Evolutionary conservation across 1,284 basidiomycete genomes (phyloP), one percentile per base, ranked within the genome.

Genomic region (Fistulina hepatica): DNA sequence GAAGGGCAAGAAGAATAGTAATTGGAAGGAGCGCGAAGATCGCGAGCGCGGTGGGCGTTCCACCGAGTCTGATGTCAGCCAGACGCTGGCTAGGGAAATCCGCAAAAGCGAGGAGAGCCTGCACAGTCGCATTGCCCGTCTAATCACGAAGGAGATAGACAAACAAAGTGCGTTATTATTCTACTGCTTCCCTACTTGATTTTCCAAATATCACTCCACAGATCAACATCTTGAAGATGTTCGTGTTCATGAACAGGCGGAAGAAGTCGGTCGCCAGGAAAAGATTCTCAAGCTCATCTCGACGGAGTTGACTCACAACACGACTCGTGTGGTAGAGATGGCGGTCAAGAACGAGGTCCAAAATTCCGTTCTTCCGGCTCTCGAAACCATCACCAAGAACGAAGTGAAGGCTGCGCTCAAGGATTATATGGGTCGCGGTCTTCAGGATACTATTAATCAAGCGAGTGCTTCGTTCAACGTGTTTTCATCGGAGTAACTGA

Each of bases 281-380:
- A 85, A 81, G 57, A 81, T 89, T 44, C 61, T 89, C 50, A 86
- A 86, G 60, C 63, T 89, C 30, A 86, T 89, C 48, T 86, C 83
- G 12, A 83, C 72, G 2, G 82, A 88, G 55, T 63, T 89, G 37
- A 86, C 81, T 6, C 76, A 77, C 61, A 88, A 88, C 50, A 89
- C 84, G 6, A 83, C 81, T 5, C 72, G 81, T 9, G 81, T 89
- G 27, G 83, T 90, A 30, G 84, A 89, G 59, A 70, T 77, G 63
- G 83, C 84, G 7, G 79, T 90, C 49, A 85, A 83, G 62, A 66
- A 63, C 37, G 82, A 88, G 55, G 76, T 89, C 10, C 80, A 81
- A 52, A 76, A 69, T 49, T 83, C 81, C 0, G 82, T 90, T 10
- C 62, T 88, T 12, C 85, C 84, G 9, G 73, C 81, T 10, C 62